Evolutionary conservation across 768 basidiomycete genomes (phyloP).

Genomic region (Termitomyces sp.): DNA sequence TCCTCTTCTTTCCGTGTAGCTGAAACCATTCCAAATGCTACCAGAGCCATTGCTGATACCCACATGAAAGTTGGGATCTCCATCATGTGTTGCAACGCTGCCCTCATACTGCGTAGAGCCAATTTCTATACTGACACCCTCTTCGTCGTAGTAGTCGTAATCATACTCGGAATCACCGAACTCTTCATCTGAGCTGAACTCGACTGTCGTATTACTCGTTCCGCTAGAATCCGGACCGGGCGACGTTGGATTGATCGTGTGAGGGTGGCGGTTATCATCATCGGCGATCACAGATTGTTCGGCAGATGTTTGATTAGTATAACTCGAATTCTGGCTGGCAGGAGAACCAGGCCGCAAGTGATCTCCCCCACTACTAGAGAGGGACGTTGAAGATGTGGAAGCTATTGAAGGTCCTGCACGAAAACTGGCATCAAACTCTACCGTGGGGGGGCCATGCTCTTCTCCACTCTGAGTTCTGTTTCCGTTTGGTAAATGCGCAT

Average conservation of each 20-base stretch:
- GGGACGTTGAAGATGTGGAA: slow-evolving; percentile 41
- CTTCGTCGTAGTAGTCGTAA: slow-evolving; percentile 32
- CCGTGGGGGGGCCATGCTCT: slow-evolving; percentile 8
- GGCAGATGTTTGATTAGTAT: slow-evolving; percentile 29
- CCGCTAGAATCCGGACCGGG: slow-evolving; percentile 23
- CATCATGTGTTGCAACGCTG: slow-evolving; percentile 19
- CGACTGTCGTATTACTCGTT: slow-evolving; percentile 24
- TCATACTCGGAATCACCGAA: slow-evolving; percentile 33
- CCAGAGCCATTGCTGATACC: slow-evolving; percentile 20
- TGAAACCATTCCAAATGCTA: slow-evolving; percentile 16
- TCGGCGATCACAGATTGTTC: slow-evolving; percentile 32
- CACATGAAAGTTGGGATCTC: slow-evolving; percentile 19
- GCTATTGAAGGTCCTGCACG: slow-evolving; percentile 41
- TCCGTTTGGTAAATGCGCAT: not conserved
- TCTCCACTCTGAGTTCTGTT: slow-evolving; percentile 5
- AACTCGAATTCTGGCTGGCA: slow-evolving; percentile 24
- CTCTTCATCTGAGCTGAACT: slow-evolving; percentile 46
- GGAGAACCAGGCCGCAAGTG: slow-evolving; percentile 23
- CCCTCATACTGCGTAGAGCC: slow-evolving; percentile 31
- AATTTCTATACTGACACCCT: slow-evolving; percentile 33
- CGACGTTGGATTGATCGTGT: slow-evolving; percentile 12
- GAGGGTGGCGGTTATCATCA: slow-evolving; percentile 29
- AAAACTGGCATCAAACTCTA: slow-evolving; percentile 37
- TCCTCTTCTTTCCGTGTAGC: slow-evolving; percentile 34
- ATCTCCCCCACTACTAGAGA: slow-evolving; percentile 28